A percentile compares a stretch with the other conserved stretches of the same genome.
These are phyloP conservation scores for Sphenostylis stenocarpa DNA, from an alignment of 306 rosid genomes.

Conservation along the genomic window DNA sequence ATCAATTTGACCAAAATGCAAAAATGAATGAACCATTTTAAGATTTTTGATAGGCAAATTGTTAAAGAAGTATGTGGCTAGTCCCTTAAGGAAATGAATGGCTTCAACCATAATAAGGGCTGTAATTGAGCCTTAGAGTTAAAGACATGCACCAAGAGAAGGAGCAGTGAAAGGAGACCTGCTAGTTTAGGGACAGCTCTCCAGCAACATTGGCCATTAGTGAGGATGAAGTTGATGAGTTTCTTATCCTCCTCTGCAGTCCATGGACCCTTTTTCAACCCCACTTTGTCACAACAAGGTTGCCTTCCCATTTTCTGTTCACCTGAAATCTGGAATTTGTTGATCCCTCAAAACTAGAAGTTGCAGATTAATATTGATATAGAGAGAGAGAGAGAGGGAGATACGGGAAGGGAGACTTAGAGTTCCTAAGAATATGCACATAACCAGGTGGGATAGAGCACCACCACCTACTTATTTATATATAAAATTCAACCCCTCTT, in stretches of 20 bases:
- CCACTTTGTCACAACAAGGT: conserved; percentile 98
- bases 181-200: conserved; percentile 95
- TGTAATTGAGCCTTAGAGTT: neutral
- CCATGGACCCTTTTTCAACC: conserved; percentile 95
- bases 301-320: conserved; percentile 78
- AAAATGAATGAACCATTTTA: neutral
- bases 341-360: conserved; percentile 23
- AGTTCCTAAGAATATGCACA: conserved; percentile 33
- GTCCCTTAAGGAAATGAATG: neutral
- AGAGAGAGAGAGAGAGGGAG: neutral
- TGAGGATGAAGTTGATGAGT: conserved; percentile 79
- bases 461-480: conserved; percentile 59
- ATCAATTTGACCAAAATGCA: neutral
- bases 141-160: neutral
- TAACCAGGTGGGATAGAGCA: conserved; percentile 32
- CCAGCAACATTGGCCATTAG: conserved; percentile 96
- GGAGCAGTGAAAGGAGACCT: conserved; percentile 45
- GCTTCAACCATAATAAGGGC: neutral
- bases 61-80: neutral
- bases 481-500: conserved; percentile 15
- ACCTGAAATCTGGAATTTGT: conserved; percentile 1
- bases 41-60: neutral
- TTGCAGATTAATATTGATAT: conserved; percentile 3
- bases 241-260: conserved; percentile 91
- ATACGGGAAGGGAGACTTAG: neutral